Evolutionary conservation across 371 early-diverging fungal genomes (phyloP), one percentile per base, ranked within the genome.

Genomic region (Mucor plumbeus): DNA sequence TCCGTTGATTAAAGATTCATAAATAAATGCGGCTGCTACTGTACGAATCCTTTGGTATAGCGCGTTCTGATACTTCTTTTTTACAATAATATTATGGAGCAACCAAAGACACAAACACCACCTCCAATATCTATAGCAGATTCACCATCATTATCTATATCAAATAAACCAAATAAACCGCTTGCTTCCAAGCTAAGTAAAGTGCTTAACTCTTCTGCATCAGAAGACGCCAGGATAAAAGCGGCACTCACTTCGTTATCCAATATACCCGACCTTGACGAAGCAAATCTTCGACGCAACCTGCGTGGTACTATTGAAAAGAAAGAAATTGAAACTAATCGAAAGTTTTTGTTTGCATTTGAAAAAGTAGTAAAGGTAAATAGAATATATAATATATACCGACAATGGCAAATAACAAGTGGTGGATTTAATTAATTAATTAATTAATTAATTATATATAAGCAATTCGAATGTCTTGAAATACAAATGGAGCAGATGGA

Each of bases 231-330:
- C 10, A 82, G 79, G 35, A 84, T 86, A 57, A 87, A 87, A 67
- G 75, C 83, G 8, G 91, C 92, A 14, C 80, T 92, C 48, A 77
- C 84, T 15, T 85, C 91, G 5, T 78, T 94, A 26, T 89, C 92
- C 0, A 88, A 87, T 57, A 89, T 92, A 71, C 88, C 89, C 63
- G 78, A 77, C 17, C 67, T 83, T 35, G 88, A 91, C 78, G 82
- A 87, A 17, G 65, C 79, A 21, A 77, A 81, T 19, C 68, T 89
- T 44, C 68, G 87, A 61, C 80, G 87, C 35, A 87, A 87, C 72
- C 79, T 94, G 35, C 80, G 88, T 39, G 90, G 87, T 3, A 85
- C 90, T n/a, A 83, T 92, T 63, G 94, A 94, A 75, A 83, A 82
- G 43, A 78, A 86, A 60, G 88, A 85, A 44, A 85, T 90, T 35